phyloP scores from a whole-genome alignment of 2,329 filamentous ascomycete genomes.

The Trichoderma sp. region DNA sequence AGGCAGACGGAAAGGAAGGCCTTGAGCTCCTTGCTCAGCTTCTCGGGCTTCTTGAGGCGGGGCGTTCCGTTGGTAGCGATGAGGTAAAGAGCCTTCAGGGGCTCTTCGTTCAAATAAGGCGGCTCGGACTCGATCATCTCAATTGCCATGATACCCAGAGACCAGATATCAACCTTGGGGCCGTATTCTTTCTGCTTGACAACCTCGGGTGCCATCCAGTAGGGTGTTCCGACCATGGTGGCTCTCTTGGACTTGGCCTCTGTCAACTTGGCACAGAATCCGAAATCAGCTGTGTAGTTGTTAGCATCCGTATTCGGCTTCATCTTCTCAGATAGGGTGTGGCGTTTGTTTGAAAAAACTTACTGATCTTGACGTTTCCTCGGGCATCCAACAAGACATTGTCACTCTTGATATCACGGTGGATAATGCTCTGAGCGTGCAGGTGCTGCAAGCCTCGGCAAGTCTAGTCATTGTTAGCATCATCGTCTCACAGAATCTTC shows the following conservation, averaged over 20 bases:
- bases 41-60: conserved; percentile 95
- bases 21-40: conserved; percentile 96
- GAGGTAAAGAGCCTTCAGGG: conserved; percentile 92
- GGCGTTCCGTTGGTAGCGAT: conserved; percentile 98
- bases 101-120: conserved; percentile 96
- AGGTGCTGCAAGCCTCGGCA: conserved; percentile 93
- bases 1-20: conserved; percentile 94
- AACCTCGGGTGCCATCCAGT: conserved; percentile 99
- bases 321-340: background rate
- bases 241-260: conserved; percentile 96
- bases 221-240: conserved; percentile 98
- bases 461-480: conserved; percentile 56
- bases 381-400: conserved; percentile 93
- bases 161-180: conserved; percentile 98
- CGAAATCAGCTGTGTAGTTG: conserved; percentile 79
- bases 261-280: conserved; percentile 97
- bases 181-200: conserved; percentile 99
- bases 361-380: conserved; percentile 97
- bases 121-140: conserved; percentile 99
- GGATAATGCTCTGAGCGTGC: conserved; percentile 94
- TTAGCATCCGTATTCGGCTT: conserved; percentile 23
- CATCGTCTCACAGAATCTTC: background rate
- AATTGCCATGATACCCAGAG: conserved; percentile 97
- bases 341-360: conserved; percentile 39
- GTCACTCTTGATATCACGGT: conserved; percentile 99